A percentile compares a stretch with the other conserved stretches of the same genome.
Evolutionary conservation across 2,329 filamentous ascomycete species (phyloP).

Genomic region (Achaetomium macrosporum): DNA sequence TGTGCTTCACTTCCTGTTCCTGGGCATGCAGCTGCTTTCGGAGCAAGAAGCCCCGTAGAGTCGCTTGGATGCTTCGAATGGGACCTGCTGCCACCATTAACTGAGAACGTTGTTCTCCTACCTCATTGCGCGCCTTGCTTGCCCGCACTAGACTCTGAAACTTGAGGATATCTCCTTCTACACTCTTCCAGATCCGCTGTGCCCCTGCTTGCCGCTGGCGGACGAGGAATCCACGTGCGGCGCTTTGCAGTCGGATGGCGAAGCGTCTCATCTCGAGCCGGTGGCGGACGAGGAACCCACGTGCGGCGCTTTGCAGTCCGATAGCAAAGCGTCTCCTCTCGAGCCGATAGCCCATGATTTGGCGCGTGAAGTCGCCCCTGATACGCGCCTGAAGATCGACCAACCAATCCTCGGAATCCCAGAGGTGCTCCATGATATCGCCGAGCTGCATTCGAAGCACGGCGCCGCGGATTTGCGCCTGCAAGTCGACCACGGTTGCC

Average conservation of each 20-base stretch:
- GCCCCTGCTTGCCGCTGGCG: constrained; percentile 57
- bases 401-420: constrained; percentile 75
- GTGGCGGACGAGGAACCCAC: constrained; percentile 68
- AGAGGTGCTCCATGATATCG: constrained; percentile 78
- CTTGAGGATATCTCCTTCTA: constrained; percentile 66
- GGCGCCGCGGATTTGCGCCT: constrained; percentile 80
- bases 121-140: constrained; percentile 55
- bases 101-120: constrained; percentile 51
- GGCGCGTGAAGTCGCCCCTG: constrained; percentile 79
- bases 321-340: constrained; percentile 78
- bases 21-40: constrained; percentile 53
- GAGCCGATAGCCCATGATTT: constrained; percentile 74
- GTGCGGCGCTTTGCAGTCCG: constrained; percentile 71
- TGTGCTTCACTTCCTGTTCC: constrained; percentile 48
- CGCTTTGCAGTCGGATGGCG: constrained; percentile 72
- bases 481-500: constrained; percentile 66
- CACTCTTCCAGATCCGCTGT: constrained; percentile 62
- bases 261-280: constrained; percentile 70
- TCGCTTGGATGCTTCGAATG: constrained; percentile 59
- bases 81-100: constrained; percentile 58
- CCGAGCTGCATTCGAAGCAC: constrained; percentile 71
- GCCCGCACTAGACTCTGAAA: constrained; percentile 78
- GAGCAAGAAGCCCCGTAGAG: constrained; percentile 61
- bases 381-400: constrained; percentile 81
- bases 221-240: constrained; percentile 69